These are phyloP conservation scores for Cyclotella choctawhatcheeana DNA, from an alignment of 108 stramenopile species.

Conservation along the genomic window DNA sequence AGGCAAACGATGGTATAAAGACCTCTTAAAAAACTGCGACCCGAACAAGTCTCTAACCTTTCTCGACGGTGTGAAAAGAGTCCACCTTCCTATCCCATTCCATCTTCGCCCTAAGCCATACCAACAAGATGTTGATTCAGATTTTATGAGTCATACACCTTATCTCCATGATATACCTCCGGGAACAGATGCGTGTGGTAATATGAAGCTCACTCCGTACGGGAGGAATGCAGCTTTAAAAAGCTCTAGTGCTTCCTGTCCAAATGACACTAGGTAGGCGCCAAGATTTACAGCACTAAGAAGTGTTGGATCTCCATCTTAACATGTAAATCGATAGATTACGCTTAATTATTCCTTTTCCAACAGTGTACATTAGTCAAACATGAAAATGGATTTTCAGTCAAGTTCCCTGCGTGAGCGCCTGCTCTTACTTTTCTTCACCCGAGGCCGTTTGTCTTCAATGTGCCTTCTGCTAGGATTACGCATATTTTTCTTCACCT, in stretches of 20 bases:
- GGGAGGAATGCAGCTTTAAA: slow-evolving; percentile 32
- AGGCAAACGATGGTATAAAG: slow-evolving; percentile 47
- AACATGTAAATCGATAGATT: no score
- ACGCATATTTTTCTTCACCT: no score
- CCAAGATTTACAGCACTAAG: no score
- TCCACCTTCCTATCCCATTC: slow-evolving; percentile 83
- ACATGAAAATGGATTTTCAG: no score
- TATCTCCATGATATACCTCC: slow-evolving; percentile 73
- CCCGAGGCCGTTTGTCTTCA: no score
- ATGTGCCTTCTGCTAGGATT: no score
- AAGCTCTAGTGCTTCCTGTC: neutral
- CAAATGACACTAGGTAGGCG: no score
- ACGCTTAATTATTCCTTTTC: no score
- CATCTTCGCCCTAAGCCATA: slow-evolving; percentile 57
- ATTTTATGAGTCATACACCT: slow-evolving; percentile 66
- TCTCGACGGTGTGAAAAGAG: slow-evolving; percentile 38
- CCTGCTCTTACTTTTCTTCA: no score
- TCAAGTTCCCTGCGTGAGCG: no score
- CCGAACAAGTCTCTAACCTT: slow-evolving; percentile 12
- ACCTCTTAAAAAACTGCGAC: slow-evolving; percentile 16
- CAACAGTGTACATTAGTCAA: no score
- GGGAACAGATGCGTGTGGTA: slow-evolving; percentile 58
- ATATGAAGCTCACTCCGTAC: slow-evolving; percentile 71
- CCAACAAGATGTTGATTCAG: slow-evolving; percentile 61
- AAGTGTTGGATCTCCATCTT: no score